Percentiles rank a stretch among this genome's conserved stretches.
Conservation (phyloP, 31 red algal genomes). For the Bonnemaisonia californica region DNA sequence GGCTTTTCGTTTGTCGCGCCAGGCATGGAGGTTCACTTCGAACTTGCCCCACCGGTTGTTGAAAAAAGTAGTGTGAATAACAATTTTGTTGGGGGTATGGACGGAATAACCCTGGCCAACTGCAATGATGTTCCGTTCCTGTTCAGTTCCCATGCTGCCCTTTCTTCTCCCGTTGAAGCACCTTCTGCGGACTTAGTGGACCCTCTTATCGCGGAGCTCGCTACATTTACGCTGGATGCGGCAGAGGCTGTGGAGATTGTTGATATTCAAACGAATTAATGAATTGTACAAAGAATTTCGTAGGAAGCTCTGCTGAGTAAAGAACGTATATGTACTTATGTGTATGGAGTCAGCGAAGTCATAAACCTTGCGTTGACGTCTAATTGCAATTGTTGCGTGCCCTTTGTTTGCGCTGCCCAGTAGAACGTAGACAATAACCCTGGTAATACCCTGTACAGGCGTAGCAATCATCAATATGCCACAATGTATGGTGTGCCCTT, state of each 20-base stretch:
- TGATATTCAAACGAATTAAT: conserved; percentile 8
- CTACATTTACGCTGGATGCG: conserved; percentile 59
- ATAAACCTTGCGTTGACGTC: no score
- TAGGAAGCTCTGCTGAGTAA: no score
- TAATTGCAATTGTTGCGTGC: no score
- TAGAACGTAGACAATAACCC: no score
- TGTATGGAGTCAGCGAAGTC: no score
- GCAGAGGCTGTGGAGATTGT: conserved; percentile 64
- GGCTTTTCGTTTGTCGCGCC: conserved; percentile 83
- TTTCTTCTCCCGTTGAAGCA: background rate
- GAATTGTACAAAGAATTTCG: background rate
- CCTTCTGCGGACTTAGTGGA: conserved; percentile 38
- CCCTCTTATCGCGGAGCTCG: conserved; percentile 60
- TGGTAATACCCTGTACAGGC: no score
- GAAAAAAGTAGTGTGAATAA: background rate
- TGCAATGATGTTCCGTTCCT: background rate
- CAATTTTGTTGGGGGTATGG: no score
- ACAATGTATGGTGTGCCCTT: no score
- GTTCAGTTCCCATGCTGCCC: background rate
- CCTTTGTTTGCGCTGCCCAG: no score
- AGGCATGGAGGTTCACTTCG: conserved; percentile 79
- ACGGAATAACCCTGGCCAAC: no score
- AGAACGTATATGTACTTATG: no score
- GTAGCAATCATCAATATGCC: no score
- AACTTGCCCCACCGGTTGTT: conserved; percentile 43